Percentiles rank a stretch among this genome's conserved stretches.
These are phyloP conservation scores for Nicotiana otophora DNA, from an alignment of 257 asterid genomes.

Conservation along the genomic window DNA sequence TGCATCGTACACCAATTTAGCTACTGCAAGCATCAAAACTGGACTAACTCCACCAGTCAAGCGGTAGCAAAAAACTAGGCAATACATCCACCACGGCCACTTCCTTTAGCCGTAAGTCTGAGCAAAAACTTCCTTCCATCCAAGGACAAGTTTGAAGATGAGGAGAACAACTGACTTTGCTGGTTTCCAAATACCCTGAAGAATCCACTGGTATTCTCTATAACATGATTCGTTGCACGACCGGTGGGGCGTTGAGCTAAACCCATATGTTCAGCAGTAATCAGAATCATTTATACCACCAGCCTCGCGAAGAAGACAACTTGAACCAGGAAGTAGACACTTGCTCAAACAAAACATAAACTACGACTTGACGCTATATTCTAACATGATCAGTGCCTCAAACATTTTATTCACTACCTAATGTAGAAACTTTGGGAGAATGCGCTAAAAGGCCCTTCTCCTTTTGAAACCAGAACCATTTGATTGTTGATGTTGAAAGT, in stretches of 20 bases:
- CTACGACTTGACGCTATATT: not conserved
- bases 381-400: not conserved
- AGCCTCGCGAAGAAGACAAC: not conserved
- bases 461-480: constrained; percentile 30
- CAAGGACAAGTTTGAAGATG: not conserved
- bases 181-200: not conserved
- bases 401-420: not conserved
- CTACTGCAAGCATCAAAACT: not conserved
- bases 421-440: not conserved
- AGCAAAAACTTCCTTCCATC: not conserved
- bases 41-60: not conserved
- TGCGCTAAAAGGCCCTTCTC: constrained; percentile 33
- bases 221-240: not conserved
- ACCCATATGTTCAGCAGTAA: not conserved
- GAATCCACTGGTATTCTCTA: not conserved
- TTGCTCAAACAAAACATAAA: not conserved
- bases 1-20: not conserved
- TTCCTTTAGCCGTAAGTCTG: not conserved
- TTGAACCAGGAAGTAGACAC: not conserved
- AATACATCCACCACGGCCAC: not conserved
- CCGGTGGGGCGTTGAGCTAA: not conserved
- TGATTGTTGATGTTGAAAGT: constrained; percentile 26
- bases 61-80: not conserved
- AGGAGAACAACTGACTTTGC: not conserved
- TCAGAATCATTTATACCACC: not conserved